Conservation (phyloP, 2,329 filamentous ascomycete species). For the Stagonosporopsis rhizophila region DNA sequence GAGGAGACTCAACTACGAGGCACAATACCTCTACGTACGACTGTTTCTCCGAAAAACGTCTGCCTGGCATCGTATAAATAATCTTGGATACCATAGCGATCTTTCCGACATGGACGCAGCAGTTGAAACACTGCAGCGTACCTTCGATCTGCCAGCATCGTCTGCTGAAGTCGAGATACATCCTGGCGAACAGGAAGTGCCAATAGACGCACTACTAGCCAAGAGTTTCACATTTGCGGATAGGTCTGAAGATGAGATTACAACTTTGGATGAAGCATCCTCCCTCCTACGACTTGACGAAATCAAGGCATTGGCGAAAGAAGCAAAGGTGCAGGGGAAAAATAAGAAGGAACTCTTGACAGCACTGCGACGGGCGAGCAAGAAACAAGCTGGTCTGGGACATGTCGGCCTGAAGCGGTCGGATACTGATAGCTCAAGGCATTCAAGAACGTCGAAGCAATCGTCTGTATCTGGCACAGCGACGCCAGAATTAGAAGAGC, state of each 20-base stretch:
- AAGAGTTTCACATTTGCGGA: constrained; percentile 80
- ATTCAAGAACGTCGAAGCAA: constrained; percentile 59
- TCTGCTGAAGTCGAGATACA: constrained; percentile 47
- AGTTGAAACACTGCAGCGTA: constrained; percentile 68
- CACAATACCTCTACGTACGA: constrained; percentile 93
- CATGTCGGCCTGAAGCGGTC: constrained; percentile 72
- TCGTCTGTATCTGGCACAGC: constrained; percentile 52
- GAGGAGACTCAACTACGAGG: constrained; percentile 77
- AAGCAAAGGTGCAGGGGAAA: constrained; percentile 84
- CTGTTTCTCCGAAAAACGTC: constrained; percentile 91
- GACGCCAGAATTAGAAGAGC: constrained; percentile 48
- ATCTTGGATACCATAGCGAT: constrained; percentile 81
- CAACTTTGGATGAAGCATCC: constrained; percentile 81
- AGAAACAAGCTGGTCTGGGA: constrained; percentile 76
- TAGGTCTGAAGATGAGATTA: constrained; percentile 74
- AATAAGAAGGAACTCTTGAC: constrained; percentile 82
- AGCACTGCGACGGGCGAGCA: constrained; percentile 76
- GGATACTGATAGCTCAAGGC: constrained; percentile 64
- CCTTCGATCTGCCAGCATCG: constrained; percentile 61
- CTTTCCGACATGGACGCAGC: constrained; percentile 75
- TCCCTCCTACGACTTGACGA: constrained; percentile 85
- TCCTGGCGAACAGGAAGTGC: constrained; percentile 58
- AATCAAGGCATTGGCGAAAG: constrained; percentile 81
- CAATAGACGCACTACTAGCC: constrained; percentile 58
- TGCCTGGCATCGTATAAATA: constrained; percentile 84